Evolutionary conservation across 1,284 basidiomycete species (phyloP).

Genomic region (Blastosporella zonata): DNA sequence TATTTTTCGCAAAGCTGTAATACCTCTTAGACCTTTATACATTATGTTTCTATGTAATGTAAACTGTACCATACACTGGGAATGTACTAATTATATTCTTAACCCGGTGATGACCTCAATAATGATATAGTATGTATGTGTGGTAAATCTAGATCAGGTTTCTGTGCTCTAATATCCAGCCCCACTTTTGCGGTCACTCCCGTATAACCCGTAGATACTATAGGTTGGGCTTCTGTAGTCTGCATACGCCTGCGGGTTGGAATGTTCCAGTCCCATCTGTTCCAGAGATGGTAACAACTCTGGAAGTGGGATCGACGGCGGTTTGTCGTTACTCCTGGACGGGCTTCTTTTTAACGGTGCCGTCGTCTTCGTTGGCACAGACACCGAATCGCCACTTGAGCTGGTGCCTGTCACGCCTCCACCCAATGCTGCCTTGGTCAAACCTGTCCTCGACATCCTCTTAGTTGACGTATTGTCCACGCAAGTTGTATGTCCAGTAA

Average conservation of each 20-base stretch:
- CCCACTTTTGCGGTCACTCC: slow-evolving; percentile 57
- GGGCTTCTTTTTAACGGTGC: slow-evolving; percentile 17
- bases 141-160: background rate
- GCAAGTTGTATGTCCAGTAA: slow-evolving; percentile 24
- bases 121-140: slow-evolving; percentile 1
- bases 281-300: slow-evolving; percentile 69
- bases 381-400: background rate
- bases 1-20: background rate
- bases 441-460: slow-evolving; percentile 12
- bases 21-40: background rate
- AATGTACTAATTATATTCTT: too few relatives aligned
- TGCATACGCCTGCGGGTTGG: slow-evolving; percentile 55
- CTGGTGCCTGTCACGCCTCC: background rate
- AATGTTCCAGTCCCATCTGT: slow-evolving; percentile 71
- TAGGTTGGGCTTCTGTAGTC: slow-evolving; percentile 78
- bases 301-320: slow-evolving; percentile 75
- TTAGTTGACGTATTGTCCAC: slow-evolving; percentile 18
- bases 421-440: slow-evolving; percentile 4
- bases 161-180: slow-evolving; percentile 22
- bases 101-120: background rate
- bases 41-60: too few relatives aligned
- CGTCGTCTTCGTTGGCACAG: background rate
- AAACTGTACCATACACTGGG: too few relatives aligned
- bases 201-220: slow-evolving; percentile 74
- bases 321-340: slow-evolving; percentile 49